Base-by-base conservation (phyloP, 2,329 filamentous ascomycete species). In the Pseudogymnoascus sp. region DNA sequence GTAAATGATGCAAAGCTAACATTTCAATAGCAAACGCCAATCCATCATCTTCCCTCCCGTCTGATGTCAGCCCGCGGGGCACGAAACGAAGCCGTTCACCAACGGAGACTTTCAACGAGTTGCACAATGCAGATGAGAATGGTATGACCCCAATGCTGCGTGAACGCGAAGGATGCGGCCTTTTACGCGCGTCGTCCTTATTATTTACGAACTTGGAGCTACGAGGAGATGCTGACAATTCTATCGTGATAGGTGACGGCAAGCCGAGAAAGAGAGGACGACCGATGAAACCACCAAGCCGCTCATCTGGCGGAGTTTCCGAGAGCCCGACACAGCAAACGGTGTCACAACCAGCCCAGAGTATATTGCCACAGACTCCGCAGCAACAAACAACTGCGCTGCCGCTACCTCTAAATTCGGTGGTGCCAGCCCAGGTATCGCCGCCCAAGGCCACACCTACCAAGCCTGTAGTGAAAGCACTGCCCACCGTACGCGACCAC, bases 401-500 rank as follows among this genome's bases (percentile, higher is more conserved):
- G 12, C 70, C 72, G 41, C 69, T 63, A 69, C 70, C 43, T 70
- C 68, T 68, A 41, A 70, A 68, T 11, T 41, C 64, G 68, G 68
- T 65, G 59, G 68, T 70, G 65, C 76, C 74, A 19, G 72, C 84
- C 74, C 71, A 86, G 78, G 63, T 83, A 74, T 76, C 78, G 73
- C 90, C 91, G 14, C 86, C 90, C 21, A 94, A 93, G 75, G 83
- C 88, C 2, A 91, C 91, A 3, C 89, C 90, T 4, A 87, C 87
- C 35, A 95, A 95, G 77, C 81, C 86, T 8, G 90, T 93, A 7
- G 81, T 97, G 69, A 99, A 99, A 77, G 94, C 94, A 0, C 81
- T 99, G 45, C 94, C 94, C 2, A 97, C 94, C 3, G 94, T 97
- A 12, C 83, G 94, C 75, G 94, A 99, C 72, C 94, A 99, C 74